These are phyloP conservation scores for Fusarium humuli DNA, from an alignment of 2,329 filamentous ascomycete genomes.

Conservation along the genomic window DNA sequence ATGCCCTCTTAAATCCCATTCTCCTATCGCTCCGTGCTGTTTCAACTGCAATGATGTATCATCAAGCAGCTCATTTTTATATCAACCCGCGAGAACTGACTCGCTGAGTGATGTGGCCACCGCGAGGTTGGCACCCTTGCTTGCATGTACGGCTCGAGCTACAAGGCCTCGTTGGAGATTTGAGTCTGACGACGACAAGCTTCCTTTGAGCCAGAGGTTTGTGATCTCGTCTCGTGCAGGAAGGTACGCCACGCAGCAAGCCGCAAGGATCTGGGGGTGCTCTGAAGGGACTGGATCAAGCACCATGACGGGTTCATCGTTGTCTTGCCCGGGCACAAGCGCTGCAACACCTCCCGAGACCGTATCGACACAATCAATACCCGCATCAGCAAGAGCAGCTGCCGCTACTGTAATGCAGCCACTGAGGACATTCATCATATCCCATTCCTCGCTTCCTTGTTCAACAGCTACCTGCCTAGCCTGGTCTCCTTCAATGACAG, in stretches of 20 bases:
- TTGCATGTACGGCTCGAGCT: slow-evolving; percentile 56
- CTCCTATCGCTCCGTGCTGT: not conserved
- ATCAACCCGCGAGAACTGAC: slow-evolving; percentile 45
- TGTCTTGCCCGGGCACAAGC: slow-evolving; percentile 64
- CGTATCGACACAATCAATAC: slow-evolving; percentile 94
- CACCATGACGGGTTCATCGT: slow-evolving; percentile 63
- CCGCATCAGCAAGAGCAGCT: slow-evolving; percentile 91
- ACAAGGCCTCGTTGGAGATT: slow-evolving; percentile 52
- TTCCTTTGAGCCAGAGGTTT: slow-evolving; percentile 92
- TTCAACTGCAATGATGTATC: not conserved
- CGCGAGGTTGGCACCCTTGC: slow-evolving; percentile 52
- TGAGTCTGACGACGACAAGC: slow-evolving; percentile 57
- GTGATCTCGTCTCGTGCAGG: slow-evolving; percentile 90
- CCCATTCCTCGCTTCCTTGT: slow-evolving; percentile 76
- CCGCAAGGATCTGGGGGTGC: slow-evolving; percentile 80
- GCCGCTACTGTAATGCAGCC: slow-evolving; percentile 95
- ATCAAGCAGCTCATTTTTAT: not conserved
- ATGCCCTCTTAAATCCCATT: not conserved
- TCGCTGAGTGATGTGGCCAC: slow-evolving; percentile 53
- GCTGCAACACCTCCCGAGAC: slow-evolving; percentile 91
- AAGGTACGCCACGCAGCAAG: slow-evolving; percentile 91
- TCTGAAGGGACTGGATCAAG: slow-evolving; percentile 87
- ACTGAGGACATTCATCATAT: slow-evolving; percentile 89
- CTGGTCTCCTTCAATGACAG: slow-evolving; percentile 92
- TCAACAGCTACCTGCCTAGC: slow-evolving; percentile 66